These are phyloP conservation scores for Calycina herbarum DNA, from an alignment of 2,329 filamentous ascomycete species.

Conservation along the genomic window DNA sequence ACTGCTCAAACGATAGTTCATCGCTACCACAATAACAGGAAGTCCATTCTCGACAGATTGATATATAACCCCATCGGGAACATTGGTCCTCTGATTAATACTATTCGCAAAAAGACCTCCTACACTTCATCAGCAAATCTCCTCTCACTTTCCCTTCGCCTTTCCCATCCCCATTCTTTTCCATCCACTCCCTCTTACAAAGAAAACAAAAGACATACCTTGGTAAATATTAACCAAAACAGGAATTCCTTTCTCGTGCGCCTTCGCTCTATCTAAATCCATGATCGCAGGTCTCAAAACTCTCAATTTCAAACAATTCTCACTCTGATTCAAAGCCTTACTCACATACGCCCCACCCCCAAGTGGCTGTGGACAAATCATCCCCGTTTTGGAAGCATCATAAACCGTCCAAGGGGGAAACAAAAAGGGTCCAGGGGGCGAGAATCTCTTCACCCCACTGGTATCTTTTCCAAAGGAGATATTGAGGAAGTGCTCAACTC, in stretches of 20 bases:
- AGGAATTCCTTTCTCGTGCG: conserved; percentile 52
- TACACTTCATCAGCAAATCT: neutral
- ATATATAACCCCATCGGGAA: conserved; percentile 46
- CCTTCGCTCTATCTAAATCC: conserved; percentile 32
- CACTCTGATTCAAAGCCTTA: conserved; percentile 44
- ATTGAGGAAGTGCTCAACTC: conserved; percentile 34
- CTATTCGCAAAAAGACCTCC: conserved; percentile 20
- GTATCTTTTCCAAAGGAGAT: conserved; percentile 50
- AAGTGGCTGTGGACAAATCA: conserved; percentile 47
- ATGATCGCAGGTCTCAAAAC: conserved; percentile 58
- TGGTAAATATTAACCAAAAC: conserved; percentile 70
- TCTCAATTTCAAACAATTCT: conserved; percentile 60
- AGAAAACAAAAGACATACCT: conserved; percentile 42
- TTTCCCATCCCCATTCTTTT: neutral
- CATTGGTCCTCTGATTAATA: conserved; percentile 17
- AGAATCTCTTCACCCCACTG: conserved; percentile 46
- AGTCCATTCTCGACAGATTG: conserved; percentile 47
- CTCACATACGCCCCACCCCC: conserved; percentile 38
- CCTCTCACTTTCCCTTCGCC: neutral
- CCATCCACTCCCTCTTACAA: too few species aligned
- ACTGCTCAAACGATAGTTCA: conserved; percentile 51
- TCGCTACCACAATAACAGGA: conserved; percentile 56
- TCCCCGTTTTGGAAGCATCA: conserved; percentile 43
- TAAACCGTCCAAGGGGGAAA: conserved; percentile 38
- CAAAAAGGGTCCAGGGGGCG: conserved; percentile 42